phyloP scores from a whole-genome alignment of 306 rosid genomes.

The Ceratonia siliqua region DNA sequence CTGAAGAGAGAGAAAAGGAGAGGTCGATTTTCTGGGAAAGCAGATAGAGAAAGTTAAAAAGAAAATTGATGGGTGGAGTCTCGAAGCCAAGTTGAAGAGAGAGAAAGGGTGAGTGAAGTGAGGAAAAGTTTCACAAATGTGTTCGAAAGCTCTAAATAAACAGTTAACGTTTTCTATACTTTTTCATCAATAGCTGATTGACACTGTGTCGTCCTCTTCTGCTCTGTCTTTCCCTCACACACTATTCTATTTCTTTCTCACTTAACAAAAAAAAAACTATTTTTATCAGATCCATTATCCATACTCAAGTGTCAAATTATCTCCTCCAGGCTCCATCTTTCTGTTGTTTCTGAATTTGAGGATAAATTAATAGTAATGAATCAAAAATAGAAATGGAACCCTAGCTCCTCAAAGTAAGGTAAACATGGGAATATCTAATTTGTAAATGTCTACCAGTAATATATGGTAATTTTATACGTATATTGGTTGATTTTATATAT shows the following conservation, averaged over 20 bases:
- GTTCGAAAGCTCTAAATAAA: conserved; percentile 23
- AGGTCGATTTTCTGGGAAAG: conserved; percentile 23
- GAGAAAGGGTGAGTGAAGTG: conserved; percentile 41
- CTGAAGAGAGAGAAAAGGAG: neutral
- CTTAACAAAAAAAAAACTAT: no score
- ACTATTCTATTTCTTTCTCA: neutral
- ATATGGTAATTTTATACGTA: neutral
- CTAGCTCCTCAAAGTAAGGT: neutral
- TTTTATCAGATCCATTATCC: no score
- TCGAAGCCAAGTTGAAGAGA: conserved; percentile 48
- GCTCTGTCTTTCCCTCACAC: neutral
- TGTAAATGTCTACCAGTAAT: neutral
- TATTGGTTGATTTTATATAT: neutral
- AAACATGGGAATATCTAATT: neutral
- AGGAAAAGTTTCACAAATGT: conserved; percentile 27
- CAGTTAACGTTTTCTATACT: conserved; percentile 24
- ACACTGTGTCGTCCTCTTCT: neutral
- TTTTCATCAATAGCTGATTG: conserved; percentile 22
- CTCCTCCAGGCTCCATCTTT: neutral
- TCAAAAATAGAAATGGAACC: neutral
- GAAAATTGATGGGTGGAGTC: conserved; percentile 9
- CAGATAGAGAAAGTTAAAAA: neutral
- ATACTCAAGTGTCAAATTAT: no score
- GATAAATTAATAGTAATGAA: neutral
- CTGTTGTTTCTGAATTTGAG: neutral